Base-by-base conservation (phyloP, 2,329 filamentous ascomycete species). In the Diaporthe australafricana region DNA sequence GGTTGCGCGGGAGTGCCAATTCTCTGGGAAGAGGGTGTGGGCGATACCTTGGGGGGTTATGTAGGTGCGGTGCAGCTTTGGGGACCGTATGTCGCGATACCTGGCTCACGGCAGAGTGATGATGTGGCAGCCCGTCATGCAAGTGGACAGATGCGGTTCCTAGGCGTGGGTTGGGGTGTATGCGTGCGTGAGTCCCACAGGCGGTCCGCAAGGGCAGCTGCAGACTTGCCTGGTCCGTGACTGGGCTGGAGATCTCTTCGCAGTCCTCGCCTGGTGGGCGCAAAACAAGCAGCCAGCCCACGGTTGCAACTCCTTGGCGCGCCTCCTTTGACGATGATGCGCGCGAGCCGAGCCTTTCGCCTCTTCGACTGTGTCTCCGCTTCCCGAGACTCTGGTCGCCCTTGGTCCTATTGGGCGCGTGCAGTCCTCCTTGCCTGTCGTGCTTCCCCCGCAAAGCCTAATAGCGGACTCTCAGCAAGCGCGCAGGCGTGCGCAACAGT, bases 71-170 rank as follows among this genome's bases (percentile, higher is more conserved):
- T 32, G 55, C 52, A 48, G 52, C 55, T 68, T 55, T 79, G 80
- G 81, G 79, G 80, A 79, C 80, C 79, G 79, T 81, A 80, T 80
- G 81, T 81, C 78, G 81, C 72, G 67, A 73, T 69, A 73, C 72
- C 80, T 79, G 80, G 79, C 78, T 80, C 81, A 79, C 80, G 79
- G 80, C 78, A 80, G 77, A 81, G 80, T 81, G 81, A 79, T 84
- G 83, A 85, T 81, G 81, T 85, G 83, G 83, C 83, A 84, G 81
- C 77, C 77, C 77, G 79, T 80, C 52, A 84, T 85, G 84, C 84
- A 85, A 77, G 83, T 83, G 77, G 81, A 82, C 83, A 78, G 77
- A 80, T 85, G 83, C 76, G 81, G 83, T 81, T 77, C 80, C 79
- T 53, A 77, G 73, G 77, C 77, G 76, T 77, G 75, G 62, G 75